Evolutionary conservation across 306 rosid species (phyloP).

Genomic region (Coriaria nepalensis): DNA sequence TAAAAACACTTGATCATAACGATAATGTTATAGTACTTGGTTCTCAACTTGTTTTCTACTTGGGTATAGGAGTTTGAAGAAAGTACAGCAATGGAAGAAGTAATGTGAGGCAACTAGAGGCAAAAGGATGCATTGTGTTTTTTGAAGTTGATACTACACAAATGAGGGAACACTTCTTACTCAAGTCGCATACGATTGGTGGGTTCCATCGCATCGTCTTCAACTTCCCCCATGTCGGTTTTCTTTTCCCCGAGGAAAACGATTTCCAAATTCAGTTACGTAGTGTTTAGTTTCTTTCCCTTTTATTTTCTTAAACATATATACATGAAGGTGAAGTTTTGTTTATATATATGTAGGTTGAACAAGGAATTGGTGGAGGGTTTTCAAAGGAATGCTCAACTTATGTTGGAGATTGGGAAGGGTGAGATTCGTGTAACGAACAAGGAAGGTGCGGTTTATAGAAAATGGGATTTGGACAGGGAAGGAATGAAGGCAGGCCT

Average conservation of each 20-base stretch:
- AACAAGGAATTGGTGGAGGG: constrained; percentile 64
- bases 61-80: constrained; percentile 34
- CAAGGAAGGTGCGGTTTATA: constrained; percentile 68
- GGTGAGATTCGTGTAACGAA: constrained; percentile 67
- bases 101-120: constrained; percentile 65
- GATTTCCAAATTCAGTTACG: constrained; percentile 59
- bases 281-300: neutral
- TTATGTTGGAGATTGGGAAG: constrained; percentile 33
- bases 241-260: constrained; percentile 51
- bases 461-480: constrained; percentile 49
- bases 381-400: constrained; percentile 45
- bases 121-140: constrained; percentile 44
- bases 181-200: constrained; percentile 71
- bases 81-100: constrained; percentile 44
- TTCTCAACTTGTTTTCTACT: neutral
- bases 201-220: constrained; percentile 65
- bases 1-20: neutral
- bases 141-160: constrained; percentile 48
- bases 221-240: constrained; percentile 83
- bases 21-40: too few relatives aligned
- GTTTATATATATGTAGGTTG: constrained; percentile 31
- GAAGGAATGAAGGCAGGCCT: constrained; percentile 54
- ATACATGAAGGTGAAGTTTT: too few relatives aligned
- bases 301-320: neutral
- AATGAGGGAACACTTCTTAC: constrained; percentile 63